Evolutionary conservation across 1,139 yeast species (phyloP), one percentile per base, ranked within the genome.

Genomic region (Yamadazyma friedrichii): DNA sequence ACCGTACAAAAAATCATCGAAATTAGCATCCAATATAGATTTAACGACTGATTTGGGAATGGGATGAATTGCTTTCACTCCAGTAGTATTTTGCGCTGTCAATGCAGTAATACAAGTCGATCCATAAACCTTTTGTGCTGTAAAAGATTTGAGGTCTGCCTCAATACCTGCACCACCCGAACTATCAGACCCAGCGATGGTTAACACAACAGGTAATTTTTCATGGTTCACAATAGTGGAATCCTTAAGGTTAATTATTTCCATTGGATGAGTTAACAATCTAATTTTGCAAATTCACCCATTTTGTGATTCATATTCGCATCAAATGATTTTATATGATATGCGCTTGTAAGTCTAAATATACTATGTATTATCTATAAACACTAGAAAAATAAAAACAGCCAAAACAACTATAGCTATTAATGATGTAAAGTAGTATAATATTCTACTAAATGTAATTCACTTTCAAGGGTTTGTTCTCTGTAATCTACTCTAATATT

Each of bases 101-200:
- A 89, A 62, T 1, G 93, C 95, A 0, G 89, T 76, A 33, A 87
- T 81, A 57, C 93, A 84, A 1, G 95, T 86, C 61, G 84, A 64
- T 1, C 88, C 96, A 56, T 84, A 89, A 37, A 88, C 89, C 16
- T 78, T 76, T 55, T 87, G 91, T 3, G 85, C 88, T 3, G 87
- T 73, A 44, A 89, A 77, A 0, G 96, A 84, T 62, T 89, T 89
- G 40, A 89, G 60, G 59, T 89, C 97, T 0, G 97, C 97, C 56
- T 89, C 97, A 43, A 89, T 82, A 10, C 97, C 97, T 1, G 97
- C 97, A 4, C 97, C 97, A 2, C 97, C 97, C 2, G 95, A 85
- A 38, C 84, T 79, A 58, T 89, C 97, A 0, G 95, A 84, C 0
- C 96, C 96, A 10, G 91, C 91, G 36, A 84, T 71, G 0, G 88